A percentile compares a stretch with the other conserved stretches of the same genome.
Conservation (phyloP, 768 basidiomycete genomes). For the Trametes punicea region DNA sequence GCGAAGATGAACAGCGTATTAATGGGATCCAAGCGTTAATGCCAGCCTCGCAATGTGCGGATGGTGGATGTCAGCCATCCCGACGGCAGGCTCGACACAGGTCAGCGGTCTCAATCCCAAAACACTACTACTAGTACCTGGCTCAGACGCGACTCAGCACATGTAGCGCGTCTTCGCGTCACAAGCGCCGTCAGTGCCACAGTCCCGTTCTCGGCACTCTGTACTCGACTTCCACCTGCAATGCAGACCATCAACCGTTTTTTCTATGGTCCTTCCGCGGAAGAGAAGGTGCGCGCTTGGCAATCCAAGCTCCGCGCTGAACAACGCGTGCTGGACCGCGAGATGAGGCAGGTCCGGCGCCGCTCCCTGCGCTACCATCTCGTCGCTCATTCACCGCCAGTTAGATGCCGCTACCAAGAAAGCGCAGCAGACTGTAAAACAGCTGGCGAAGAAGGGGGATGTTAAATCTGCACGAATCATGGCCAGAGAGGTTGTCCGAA, state of each 20-base stretch:
- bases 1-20: too few species aligned
- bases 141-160: slow-evolving; percentile 2
- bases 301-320: slow-evolving; percentile 83
- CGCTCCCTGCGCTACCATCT: slow-evolving; percentile 17
- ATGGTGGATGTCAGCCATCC: too few species aligned
- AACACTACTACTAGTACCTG: too few species aligned
- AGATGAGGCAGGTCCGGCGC: slow-evolving; percentile 86
- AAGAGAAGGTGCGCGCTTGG: slow-evolving; percentile 92
- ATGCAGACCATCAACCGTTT: slow-evolving; percentile 93
- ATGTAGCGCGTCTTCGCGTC: slow-evolving; percentile 17
- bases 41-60: too few species aligned
- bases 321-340: slow-evolving; percentile 81
- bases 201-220: not conserved
- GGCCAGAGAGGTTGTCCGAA: slow-evolving; percentile 91
- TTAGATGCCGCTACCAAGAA: slow-evolving; percentile 81
- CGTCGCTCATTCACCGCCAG: slow-evolving; percentile 37
- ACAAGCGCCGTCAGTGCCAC: slow-evolving; percentile 2
- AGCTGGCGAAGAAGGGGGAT: slow-evolving; percentile 88
- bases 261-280: slow-evolving; percentile 93
- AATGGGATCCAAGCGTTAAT: too few species aligned
- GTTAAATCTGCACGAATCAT: slow-evolving; percentile 89
- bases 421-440: slow-evolving; percentile 77
- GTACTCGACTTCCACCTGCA: slow-evolving; percentile 14
- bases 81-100: too few species aligned
- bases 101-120: too few species aligned